Conservation (phyloP, 495 filamentous ascomycete species). For the Haplographium delicatum region DNA sequence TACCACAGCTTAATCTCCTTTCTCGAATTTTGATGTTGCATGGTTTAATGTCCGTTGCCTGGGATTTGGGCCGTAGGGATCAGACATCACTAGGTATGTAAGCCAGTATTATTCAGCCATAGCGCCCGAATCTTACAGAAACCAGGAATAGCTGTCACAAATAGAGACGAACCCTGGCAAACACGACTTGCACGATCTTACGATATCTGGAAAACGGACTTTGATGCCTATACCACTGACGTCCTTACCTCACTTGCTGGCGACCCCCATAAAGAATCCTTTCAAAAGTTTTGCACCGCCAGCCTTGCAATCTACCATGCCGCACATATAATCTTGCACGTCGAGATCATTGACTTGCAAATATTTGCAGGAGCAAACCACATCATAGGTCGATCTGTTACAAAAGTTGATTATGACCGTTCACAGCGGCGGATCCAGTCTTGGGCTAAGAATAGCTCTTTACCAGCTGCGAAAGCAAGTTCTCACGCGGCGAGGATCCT, state of each 20-base stretch:
- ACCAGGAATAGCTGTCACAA: constrained; percentile 23
- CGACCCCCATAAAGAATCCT: constrained; percentile 22
- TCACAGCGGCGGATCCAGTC: constrained; percentile 28
- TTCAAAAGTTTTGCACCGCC: constrained; percentile 37
- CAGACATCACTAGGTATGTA: constrained; percentile 41
- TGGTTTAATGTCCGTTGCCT: constrained; percentile 51
- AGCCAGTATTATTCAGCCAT: not conserved
- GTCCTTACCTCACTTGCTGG: constrained; percentile 31
- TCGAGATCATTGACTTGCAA: constrained; percentile 50
- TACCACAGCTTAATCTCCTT: constrained; percentile 40
- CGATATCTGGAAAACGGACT: constrained; percentile 48
- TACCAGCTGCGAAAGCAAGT: constrained; percentile 30
- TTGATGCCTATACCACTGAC: constrained; percentile 38
- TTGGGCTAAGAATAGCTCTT: constrained; percentile 28
- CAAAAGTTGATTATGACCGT: constrained; percentile 38
- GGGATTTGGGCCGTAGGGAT: constrained; percentile 50
- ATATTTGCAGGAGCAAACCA: constrained; percentile 48
- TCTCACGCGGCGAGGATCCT: constrained; percentile 45
- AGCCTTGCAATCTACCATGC: constrained; percentile 46
- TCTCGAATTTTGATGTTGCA: constrained; percentile 45
- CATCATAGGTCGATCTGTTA: constrained; percentile 45
- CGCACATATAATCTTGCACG: constrained; percentile 43
- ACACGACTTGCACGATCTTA: constrained; percentile 44
- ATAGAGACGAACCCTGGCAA: constrained; percentile 43
- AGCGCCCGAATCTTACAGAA: not conserved